These are phyloP conservation scores for Agaricus subrufescens DNA, from an alignment of 768 basidiomycete species.

Conservation along the genomic window DNA sequence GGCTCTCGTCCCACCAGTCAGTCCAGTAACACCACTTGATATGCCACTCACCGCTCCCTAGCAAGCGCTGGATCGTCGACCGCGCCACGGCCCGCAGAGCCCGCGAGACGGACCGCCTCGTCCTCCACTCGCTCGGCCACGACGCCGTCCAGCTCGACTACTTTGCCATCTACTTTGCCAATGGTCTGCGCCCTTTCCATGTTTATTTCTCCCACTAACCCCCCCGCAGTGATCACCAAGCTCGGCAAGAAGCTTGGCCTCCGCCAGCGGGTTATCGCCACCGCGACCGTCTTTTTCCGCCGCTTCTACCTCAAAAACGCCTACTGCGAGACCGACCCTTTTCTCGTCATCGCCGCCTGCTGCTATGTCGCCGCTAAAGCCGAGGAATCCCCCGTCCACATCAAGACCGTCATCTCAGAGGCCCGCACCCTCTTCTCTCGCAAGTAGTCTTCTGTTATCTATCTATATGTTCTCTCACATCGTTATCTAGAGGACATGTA, in stretches of 20 bases:
- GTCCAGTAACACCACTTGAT: neutral
- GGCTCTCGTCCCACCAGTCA: slow-evolving; percentile 13
- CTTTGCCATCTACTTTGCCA: slow-evolving; percentile 85
- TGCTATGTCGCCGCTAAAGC: slow-evolving; percentile 96
- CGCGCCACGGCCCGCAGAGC: slow-evolving; percentile 69
- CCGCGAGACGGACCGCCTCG: slow-evolving; percentile 65
- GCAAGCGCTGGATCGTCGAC: slow-evolving; percentile 91
- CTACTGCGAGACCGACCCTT: slow-evolving; percentile 95
- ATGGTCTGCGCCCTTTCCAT: slow-evolving; percentile 40
- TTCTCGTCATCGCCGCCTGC: slow-evolving; percentile 88
- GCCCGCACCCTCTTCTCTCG: slow-evolving; percentile 73
- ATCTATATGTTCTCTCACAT: too few species aligned
- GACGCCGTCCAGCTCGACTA: slow-evolving; percentile 76
- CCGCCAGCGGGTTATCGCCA: slow-evolving; percentile 89
- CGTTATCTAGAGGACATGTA: slow-evolving; percentile 66
- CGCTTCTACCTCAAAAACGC: slow-evolving; percentile 96
- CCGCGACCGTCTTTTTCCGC: slow-evolving; percentile 91
- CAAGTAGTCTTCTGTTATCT: slow-evolving; percentile 26
- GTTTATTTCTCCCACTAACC: neutral
- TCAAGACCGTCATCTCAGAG: slow-evolving; percentile 87
- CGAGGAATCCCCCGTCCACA: slow-evolving; percentile 92
- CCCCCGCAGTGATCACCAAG: slow-evolving; percentile 69
- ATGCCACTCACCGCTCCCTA: slow-evolving; percentile 27
- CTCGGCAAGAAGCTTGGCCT: slow-evolving; percentile 80
- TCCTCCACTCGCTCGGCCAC: slow-evolving; percentile 49